Base-by-base conservation (phyloP, 2,329 filamentous ascomycete species). In the Penicillium sp. region DNA sequence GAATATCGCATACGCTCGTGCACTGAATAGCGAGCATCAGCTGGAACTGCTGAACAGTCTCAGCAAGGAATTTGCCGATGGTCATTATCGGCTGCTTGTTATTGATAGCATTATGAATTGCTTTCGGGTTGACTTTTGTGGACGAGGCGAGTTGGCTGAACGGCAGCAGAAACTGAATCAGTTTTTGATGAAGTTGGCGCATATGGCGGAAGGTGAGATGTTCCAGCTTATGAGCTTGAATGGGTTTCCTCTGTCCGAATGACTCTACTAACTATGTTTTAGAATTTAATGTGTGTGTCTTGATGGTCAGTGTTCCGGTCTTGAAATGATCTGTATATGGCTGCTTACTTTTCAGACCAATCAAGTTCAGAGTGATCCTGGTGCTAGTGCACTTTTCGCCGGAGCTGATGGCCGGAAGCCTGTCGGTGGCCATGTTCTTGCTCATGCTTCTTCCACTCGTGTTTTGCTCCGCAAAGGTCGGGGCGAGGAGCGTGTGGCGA, bases 21-120 rank as follows among this genome's bases (percentile, higher is more conserved):
- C 77, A 4, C 63, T 77, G 39, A 84, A 84, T 52, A 82, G 77
- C 37, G 80, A 84, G 59, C 72, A 80, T 49, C 78, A 81, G 59
- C 68, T 79, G 47, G 80, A 84, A 45, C 60, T 81, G 12, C 67
- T 84, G 20, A 79, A 80, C 57, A 72, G 70, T 11, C 69, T 84
- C 8, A 70, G 76, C 27, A 72, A 73, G 43, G 74, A 75, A 42
- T 82, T 84, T 53, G 72, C 75, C 9, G 71, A 69, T 6, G 79
- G 79, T 28, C 74, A 81, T 48, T 84, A 79, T 52, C 74, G 79
- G 17, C 71, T 84, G 35, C 68, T 84, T 34, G 72, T 84, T 47
- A 75, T 84, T 52, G 80, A 84, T 62, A 82, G 78, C 52, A 80
- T 84, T 54, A 82, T 83, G 74, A 77, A 80, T 31, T 75, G 79